phyloP scores from a whole-genome alignment of 176 grass and related monocot genomes.

The Thinopyrum elongatum region DNA sequence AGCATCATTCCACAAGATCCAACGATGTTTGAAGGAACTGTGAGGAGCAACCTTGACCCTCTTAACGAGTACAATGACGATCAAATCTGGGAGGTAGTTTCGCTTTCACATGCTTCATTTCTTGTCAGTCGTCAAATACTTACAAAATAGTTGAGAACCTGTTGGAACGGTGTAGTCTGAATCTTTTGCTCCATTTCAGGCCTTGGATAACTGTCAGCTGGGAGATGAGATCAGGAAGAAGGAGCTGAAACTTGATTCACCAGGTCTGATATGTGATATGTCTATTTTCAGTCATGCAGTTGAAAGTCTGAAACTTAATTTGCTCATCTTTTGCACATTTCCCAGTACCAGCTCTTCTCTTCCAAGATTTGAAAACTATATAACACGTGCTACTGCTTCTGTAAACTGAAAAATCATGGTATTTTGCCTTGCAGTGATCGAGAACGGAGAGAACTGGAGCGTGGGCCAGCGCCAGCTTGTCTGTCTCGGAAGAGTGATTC shows the following conservation, averaged over 20 bases:
- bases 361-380: background rate
- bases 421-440: slow-evolving; percentile 52
- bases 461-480: slow-evolving; percentile 80
- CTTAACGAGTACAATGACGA: slow-evolving; percentile 73
- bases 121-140: background rate
- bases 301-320: background rate
- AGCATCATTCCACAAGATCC: slow-evolving; percentile 97
- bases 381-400: background rate
- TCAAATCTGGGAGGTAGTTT: slow-evolving; percentile 85
- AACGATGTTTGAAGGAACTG: slow-evolving; percentile 86
- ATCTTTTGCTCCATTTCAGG: slow-evolving; percentile 35
- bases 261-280: slow-evolving; percentile 40
- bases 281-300: background rate
- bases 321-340: background rate
- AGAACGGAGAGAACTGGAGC: slow-evolving; percentile 89
- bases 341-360: background rate
- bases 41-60: slow-evolving; percentile 90
- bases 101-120: background rate
- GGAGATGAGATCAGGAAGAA: slow-evolving; percentile 79
- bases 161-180: background rate
- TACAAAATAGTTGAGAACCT: background rate
- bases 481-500: slow-evolving; percentile 72
- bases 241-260: slow-evolving; percentile 62
- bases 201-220: slow-evolving; percentile 71
- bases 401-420: slow-evolving; percentile 1